These are phyloP conservation scores for Eimeria tenella DNA, from an alignment of 169 alveolate species.

Conservation along the genomic window DNA sequence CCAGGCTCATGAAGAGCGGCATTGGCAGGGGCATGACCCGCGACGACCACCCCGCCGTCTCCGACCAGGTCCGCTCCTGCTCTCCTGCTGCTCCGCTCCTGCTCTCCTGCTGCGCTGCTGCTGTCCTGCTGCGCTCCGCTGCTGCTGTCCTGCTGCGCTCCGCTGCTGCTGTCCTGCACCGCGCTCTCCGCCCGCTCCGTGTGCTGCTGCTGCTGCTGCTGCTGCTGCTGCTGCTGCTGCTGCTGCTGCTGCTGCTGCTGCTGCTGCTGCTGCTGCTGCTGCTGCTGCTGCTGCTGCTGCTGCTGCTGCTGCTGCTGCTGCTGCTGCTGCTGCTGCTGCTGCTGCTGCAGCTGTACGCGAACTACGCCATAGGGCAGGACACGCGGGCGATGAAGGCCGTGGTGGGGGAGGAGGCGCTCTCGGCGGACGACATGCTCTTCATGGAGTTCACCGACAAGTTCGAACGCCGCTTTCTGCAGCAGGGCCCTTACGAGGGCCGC, in stretches of 20 bases:
- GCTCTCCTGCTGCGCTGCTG: too few relatives aligned
- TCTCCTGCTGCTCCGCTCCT: too few relatives aligned
- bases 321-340: not conserved
- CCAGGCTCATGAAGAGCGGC: conserved; percentile 99
- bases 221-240: too few relatives aligned
- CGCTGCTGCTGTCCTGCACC: not conserved
- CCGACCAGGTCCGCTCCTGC: conserved; percentile 91
- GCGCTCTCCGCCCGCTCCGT: too few relatives aligned
- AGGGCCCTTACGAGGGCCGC: conserved; percentile 98
- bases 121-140: not conserved
- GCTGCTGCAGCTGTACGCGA: conserved; percentile 95
- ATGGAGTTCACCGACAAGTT: conserved; percentile 99
- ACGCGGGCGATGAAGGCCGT: conserved; percentile 99
- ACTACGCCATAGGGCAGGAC: conserved; percentile 99
- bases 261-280: too few relatives aligned
- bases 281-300: too few relatives aligned
- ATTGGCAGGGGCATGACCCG: conserved; percentile 99
- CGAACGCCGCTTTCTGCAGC: conserved; percentile 96
- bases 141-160: too few relatives aligned
- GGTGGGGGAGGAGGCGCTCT: conserved; percentile 99
- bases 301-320: too few relatives aligned
- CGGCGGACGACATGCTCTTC: conserved; percentile 97
- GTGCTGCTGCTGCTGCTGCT: not conserved
- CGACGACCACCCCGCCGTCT: conserved; percentile 99
- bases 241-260: too few relatives aligned